Percentiles rank a stretch among this genome's conserved stretches.
Conservation (phyloP, 768 basidiomycete genomes). For the Phlebiopsis flavidoalba region DNA sequence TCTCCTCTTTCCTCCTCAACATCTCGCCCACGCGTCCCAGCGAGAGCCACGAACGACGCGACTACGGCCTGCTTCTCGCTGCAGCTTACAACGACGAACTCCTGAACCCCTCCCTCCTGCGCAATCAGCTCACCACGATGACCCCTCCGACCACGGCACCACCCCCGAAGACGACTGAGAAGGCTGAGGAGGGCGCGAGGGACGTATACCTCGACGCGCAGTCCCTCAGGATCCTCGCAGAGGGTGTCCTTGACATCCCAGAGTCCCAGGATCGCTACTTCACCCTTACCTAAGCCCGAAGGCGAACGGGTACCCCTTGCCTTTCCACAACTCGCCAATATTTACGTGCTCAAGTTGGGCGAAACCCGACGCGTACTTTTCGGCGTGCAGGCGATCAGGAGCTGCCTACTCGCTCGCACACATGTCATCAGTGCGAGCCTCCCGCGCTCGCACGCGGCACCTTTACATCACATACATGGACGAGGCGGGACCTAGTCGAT, state of each 20-base stretch:
- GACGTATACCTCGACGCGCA: slow-evolving; percentile 9
- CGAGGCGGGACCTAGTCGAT: slow-evolving; percentile 13
- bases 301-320: slow-evolving; percentile 6
- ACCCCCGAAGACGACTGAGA: too few relatives aligned
- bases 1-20: neutral
- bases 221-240: slow-evolving; percentile 5
- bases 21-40: neutral
- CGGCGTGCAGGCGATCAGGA: slow-evolving; percentile 10
- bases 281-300: slow-evolving; percentile 11
- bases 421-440: slow-evolving; percentile 9
- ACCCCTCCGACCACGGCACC: neutral
- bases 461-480: slow-evolving; percentile 15
- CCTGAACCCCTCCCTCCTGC: neutral
- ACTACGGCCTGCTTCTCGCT: neutral
- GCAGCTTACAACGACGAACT: neutral
- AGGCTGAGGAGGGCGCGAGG: too few relatives aligned
- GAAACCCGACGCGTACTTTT: slow-evolving; percentile 12
- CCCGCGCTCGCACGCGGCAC: slow-evolving; percentile 10
- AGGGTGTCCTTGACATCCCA: slow-evolving; percentile 12
- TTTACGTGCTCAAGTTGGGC: slow-evolving; percentile 14
- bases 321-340: neutral
- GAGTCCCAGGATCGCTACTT: slow-evolving; percentile 11
- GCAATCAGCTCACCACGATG: neutral
- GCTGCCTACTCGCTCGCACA: slow-evolving; percentile 13
- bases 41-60: neutral